Evolutionary conservation across 2,329 filamentous ascomycete genomes (phyloP), one percentile per base, ranked within the genome.

Genomic region (Lachnellula occidentalis): DNA sequence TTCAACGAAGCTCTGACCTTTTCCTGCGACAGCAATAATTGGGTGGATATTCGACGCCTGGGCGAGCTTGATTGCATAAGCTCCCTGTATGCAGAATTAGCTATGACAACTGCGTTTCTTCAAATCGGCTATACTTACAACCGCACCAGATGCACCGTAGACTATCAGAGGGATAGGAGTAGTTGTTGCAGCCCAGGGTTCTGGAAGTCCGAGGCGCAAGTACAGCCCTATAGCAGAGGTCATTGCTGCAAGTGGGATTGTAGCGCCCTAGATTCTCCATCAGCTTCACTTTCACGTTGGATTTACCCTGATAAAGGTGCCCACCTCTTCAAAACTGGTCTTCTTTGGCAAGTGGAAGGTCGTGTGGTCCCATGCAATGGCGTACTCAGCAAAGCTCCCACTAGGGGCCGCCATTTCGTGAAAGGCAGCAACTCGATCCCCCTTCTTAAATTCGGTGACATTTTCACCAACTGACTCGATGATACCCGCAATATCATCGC

Each of bases 331-430:
- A 49, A 67, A 68, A 31, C 59, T 59, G 14, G 59, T 64, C 34
- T 67, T 65, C 43, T 62, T 59, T 34, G 64, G 65, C 1, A 67
- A 52, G 50, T 68, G 64, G 63, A 84, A 83, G 0, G 81, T 83
- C 0, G 80, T 80, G 61, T 79, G 73, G 34, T 75, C 73, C 68
- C 73, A 77, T 0, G 77, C 76, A 11, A 85, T 68, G 2, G 81
- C 78, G 59, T 85, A 86, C 63, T 86, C 82, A 3, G 82, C 83
- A 57, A 78, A 87, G 7, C 73, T 76, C 2, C 83, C 83, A 36
- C 74, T 65, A 0, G 75, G 71, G 0, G 70, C 69, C 43, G 68
- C 61, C 74, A 85, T 83, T 58, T 80, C 70, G 53, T 78, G 76
- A 50, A 77, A 77, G 0, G 73, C 74, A 0, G 73, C 74, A 22